phyloP scores from a whole-genome alignment of 108 stramenopile genomes.

The Cyclostephanos invisitatus region DNA sequence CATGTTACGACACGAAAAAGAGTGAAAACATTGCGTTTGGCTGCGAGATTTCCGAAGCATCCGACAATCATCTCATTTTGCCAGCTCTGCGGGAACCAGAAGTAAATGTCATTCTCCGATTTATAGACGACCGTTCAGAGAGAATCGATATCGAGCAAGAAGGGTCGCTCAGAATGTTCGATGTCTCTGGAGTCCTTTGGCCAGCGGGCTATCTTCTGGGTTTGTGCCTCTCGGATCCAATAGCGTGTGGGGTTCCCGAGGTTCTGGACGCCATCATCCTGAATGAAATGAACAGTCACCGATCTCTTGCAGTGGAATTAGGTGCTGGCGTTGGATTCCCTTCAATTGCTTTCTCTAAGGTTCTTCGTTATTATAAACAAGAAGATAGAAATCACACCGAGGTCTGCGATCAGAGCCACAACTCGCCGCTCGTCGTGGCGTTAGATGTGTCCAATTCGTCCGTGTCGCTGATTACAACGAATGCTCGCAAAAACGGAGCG shows the following conservation, averaged over 20 bases:
- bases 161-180: slow-evolving; percentile 55
- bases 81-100: slow-evolving; percentile 45
- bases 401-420: slow-evolving; percentile 11
- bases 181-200: slow-evolving; percentile 62
- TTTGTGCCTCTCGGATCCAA: slow-evolving; percentile 52
- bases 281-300: background rate
- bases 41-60: slow-evolving; percentile 28
- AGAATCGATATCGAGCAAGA: slow-evolving; percentile 58
- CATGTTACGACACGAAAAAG: slow-evolving; percentile 24
- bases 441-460: slow-evolving; percentile 22
- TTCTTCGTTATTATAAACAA: background rate
- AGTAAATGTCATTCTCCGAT: slow-evolving; percentile 16
- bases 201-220: slow-evolving; percentile 65
- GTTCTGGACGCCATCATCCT: slow-evolving; percentile 21
- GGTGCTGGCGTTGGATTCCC: slow-evolving; percentile 61
- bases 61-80: slow-evolving; percentile 33
- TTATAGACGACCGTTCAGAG: background rate
- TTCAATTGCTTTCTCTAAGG: slow-evolving; percentile 51
- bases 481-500: slow-evolving; percentile 23
- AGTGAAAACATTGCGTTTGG: slow-evolving; percentile 11
- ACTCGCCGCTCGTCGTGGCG: slow-evolving; percentile 20
- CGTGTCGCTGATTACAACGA: slow-evolving; percentile 17
- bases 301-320: slow-evolving; percentile 50
- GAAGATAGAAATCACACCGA: background rate
- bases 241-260: slow-evolving; percentile 52